These are phyloP conservation scores for Kurtzmaniella quercitrusa DNA, from an alignment of 1,139 yeast genomes.

Conservation along the genomic window DNA sequence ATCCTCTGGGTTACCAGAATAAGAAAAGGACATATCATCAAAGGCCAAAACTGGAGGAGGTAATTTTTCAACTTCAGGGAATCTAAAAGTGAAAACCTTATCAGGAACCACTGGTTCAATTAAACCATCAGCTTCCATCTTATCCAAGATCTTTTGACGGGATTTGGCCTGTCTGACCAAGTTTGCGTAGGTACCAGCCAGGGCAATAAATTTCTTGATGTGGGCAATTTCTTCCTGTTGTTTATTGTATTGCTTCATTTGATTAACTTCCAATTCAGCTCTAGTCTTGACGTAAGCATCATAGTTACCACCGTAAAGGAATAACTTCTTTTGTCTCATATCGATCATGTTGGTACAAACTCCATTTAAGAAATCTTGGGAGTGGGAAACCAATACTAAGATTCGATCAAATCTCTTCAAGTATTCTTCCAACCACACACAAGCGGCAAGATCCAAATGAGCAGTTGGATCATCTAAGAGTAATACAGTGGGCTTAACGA, in stretches of 20 bases:
- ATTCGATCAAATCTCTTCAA: constrained; percentile 91
- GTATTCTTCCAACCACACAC: constrained; percentile 99
- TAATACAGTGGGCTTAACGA: constrained; percentile 91
- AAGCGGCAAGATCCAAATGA: constrained; percentile 97
- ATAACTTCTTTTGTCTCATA: constrained; percentile 76
- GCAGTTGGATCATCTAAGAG: constrained; percentile 98
- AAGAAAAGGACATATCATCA: constrained; percentile 90
- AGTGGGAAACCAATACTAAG: constrained; percentile 92
- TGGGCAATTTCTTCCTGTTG: constrained; percentile 99
- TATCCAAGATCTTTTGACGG: constrained; percentile 97
- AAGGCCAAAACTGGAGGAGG: constrained; percentile 99
- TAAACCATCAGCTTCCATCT: constrained; percentile 99
- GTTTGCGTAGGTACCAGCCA: constrained; percentile 99
- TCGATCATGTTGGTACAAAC: constrained; percentile 98
- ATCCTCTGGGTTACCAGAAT: constrained; percentile 83
- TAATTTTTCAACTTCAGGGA: constrained; percentile 93
- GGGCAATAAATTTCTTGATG: constrained; percentile 96
- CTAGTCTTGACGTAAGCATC: constrained; percentile 95
- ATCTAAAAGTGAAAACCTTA: constrained; percentile 87
- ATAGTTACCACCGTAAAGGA: constrained; percentile 95
- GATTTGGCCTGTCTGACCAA: constrained; percentile 98
- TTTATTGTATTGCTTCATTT: constrained; percentile 94
- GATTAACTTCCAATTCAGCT: constrained; percentile 90
- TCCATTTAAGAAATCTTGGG: constrained; percentile 99
- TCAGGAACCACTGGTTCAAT: constrained; percentile 91